A percentile compares a stretch with the other conserved stretches of the same genome.
phyloP scores from a whole-genome alignment of 768 basidiomycete species.

The Boletus subparvulus region DNA sequence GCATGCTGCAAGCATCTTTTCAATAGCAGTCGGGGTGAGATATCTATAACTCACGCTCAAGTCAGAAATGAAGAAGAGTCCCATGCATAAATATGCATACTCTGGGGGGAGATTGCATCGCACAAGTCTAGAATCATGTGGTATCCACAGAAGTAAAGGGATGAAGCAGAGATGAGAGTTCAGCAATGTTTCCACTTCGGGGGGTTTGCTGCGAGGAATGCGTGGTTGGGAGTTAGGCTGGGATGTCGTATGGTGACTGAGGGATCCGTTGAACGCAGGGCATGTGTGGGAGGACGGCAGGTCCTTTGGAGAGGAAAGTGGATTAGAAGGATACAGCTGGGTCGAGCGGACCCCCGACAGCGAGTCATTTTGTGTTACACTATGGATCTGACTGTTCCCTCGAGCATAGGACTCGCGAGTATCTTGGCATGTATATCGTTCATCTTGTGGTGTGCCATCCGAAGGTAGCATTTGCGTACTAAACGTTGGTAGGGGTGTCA shows the following conservation, averaged over 20 bases:
- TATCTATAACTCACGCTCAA: slow-evolving; percentile 35
- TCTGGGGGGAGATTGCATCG: slow-evolving; percentile 32
- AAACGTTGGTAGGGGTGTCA: background rate
- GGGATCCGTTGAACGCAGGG: background rate
- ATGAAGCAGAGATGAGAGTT: slow-evolving; percentile 38
- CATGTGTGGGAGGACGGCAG: background rate
- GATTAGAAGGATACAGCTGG: background rate
- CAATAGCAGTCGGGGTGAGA: background rate
- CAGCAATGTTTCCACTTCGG: slow-evolving; percentile 43
- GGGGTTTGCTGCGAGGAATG: slow-evolving; percentile 35
- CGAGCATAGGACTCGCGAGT: background rate
- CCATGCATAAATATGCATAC: slow-evolving; percentile 44
- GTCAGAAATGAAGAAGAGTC: slow-evolving; percentile 44
- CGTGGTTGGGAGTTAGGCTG: background rate
- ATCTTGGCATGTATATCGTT: background rate
- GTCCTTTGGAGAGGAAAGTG: background rate
- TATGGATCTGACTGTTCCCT: background rate
- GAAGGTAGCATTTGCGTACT: background rate
- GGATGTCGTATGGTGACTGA: background rate
- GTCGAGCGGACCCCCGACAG: background rate
- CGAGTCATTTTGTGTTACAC: background rate
- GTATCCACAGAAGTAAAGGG: slow-evolving; percentile 44
- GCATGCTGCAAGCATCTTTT: slow-evolving; percentile 17
- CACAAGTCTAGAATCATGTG: slow-evolving; percentile 33
- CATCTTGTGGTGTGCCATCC: background rate